Conservation (phyloP, 495 filamentous ascomycete genomes). For the Saxispiralis lemnorum region DNA sequence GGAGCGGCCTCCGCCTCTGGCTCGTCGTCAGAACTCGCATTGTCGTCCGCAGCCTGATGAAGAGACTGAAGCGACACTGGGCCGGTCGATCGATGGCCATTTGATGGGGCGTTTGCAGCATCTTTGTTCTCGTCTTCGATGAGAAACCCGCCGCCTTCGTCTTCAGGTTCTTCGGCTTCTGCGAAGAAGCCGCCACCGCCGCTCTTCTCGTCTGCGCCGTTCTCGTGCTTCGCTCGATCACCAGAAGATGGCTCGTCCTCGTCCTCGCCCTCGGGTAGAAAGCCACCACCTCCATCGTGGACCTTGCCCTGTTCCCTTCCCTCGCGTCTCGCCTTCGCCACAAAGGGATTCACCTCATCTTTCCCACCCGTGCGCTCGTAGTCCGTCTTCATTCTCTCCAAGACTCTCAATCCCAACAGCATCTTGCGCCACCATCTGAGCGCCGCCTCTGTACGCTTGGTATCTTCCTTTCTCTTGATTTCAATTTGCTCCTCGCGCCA, state of each 20-base stretch:
- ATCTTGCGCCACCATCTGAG: conserved; percentile 74
- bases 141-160: conserved; percentile 10
- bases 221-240: too few relatives aligned
- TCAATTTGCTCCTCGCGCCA: conserved; percentile 67
- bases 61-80: conserved; percentile 19
- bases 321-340: conserved; percentile 6
- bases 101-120: background rate
- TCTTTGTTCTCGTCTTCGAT: conserved; percentile 5
- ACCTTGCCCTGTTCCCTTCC: background rate
- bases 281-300: too few relatives aligned
- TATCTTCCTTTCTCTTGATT: conserved; percentile 57
- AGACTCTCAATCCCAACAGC: conserved; percentile 64
- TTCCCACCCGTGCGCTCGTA: conserved; percentile 31
- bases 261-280: background rate
- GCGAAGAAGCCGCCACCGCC: conserved; percentile 15
- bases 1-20: background rate
- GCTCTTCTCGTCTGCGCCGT: background rate
- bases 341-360: conserved; percentile 32
- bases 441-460: conserved; percentile 58
- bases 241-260: background rate
- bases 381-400: conserved; percentile 58
- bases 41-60: conserved; percentile 9
- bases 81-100: conserved; percentile 12
- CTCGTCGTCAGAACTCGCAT: conserved; percentile 5
- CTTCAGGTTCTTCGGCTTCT: conserved; percentile 13